phyloP scores from a whole-genome alignment of 768 basidiomycete genomes.

The Ramaria sp. region DNA sequence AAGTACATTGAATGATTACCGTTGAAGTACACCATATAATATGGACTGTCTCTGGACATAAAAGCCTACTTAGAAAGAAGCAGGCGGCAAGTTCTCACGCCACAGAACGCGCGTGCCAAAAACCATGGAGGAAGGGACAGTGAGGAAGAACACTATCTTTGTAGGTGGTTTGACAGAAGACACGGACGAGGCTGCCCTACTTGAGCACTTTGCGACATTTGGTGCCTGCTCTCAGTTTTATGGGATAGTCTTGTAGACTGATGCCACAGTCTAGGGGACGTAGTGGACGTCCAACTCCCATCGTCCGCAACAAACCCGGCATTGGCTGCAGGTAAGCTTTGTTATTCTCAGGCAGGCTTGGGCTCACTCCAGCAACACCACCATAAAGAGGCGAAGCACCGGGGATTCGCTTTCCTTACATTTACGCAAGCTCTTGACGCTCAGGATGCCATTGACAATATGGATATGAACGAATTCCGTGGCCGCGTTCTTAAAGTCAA shows the following conservation, averaged over 20 bases:
- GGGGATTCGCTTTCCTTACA: constrained; percentile 91
- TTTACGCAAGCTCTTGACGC: constrained; percentile 74
- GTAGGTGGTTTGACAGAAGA: constrained; percentile 78
- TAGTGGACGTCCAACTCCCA: constrained; percentile 87
- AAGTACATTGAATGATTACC: too few species aligned
- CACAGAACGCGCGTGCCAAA: neutral
- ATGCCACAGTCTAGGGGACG: constrained; percentile 51
- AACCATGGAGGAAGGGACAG: constrained; percentile 71
- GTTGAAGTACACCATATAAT: too few species aligned
- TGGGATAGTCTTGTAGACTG: constrained; percentile 16
- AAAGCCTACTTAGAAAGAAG: too few species aligned
- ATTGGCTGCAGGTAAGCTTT: constrained; percentile 42
- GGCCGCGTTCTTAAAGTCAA: constrained; percentile 76
- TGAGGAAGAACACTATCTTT: constrained; percentile 78
- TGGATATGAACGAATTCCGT: constrained; percentile 86
- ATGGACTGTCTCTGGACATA: too few species aligned
- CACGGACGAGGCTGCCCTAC: constrained; percentile 65
- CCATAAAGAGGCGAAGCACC: constrained; percentile 59
- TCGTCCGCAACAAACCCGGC: constrained; percentile 62
- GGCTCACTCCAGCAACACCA: neutral
- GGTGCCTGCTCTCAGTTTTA: constrained; percentile 32
- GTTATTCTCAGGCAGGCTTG: constrained; percentile 7
- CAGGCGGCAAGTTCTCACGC: neutral
- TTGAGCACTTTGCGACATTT: constrained; percentile 79
- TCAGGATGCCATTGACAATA: constrained; percentile 96